A percentile compares a stretch with the other conserved stretches of the same genome.
These are phyloP conservation scores for Annulohypoxylon moriforme DNA, from an alignment of 495 filamentous ascomycete genomes.

Conservation along the genomic window DNA sequence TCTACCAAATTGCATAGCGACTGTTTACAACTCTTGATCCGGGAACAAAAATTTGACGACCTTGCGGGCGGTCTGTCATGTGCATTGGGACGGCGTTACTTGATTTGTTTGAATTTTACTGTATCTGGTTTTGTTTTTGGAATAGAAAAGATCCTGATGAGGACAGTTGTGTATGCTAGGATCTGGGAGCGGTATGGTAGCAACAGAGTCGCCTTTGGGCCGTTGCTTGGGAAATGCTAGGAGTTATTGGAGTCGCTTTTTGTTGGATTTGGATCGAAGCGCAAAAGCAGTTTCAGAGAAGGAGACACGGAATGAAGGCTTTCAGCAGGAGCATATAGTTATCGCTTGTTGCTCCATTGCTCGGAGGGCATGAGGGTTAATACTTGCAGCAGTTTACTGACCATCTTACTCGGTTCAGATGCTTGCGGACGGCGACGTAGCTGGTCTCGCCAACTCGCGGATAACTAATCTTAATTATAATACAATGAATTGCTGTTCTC, in stretches of 20 bases:
- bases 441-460: slow-evolving; percentile 41
- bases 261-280: slow-evolving; percentile 19
- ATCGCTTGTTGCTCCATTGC: slow-evolving; percentile 44
- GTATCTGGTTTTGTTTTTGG: slow-evolving; percentile 24
- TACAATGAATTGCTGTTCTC: slow-evolving; percentile 37
- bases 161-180: slow-evolving; percentile 13
- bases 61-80: slow-evolving; percentile 46
- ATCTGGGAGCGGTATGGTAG: slow-evolving; percentile 24
- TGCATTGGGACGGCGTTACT: slow-evolving; percentile 50
- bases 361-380: slow-evolving; percentile 40
- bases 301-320: slow-evolving; percentile 27
- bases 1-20: slow-evolving; percentile 65
- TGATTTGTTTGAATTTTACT: slow-evolving; percentile 24
- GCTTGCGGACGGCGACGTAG: slow-evolving; percentile 40
- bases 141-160: slow-evolving; percentile 31
- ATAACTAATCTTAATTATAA: slow-evolving; percentile 51
- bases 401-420: slow-evolving; percentile 23
- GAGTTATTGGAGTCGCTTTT: slow-evolving; percentile 39
- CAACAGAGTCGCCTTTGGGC: slow-evolving; percentile 20
- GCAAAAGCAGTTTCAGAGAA: slow-evolving; percentile 26
- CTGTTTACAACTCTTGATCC: slow-evolving; percentile 55
- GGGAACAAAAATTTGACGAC: slow-evolving; percentile 45
- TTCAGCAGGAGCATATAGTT: slow-evolving; percentile 37
- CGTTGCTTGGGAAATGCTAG: slow-evolving; percentile 36
- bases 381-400: slow-evolving; percentile 29